Evolutionary conservation across 2,329 filamentous ascomycete genomes (phyloP).

Genomic region (Cadophora sp.): DNA sequence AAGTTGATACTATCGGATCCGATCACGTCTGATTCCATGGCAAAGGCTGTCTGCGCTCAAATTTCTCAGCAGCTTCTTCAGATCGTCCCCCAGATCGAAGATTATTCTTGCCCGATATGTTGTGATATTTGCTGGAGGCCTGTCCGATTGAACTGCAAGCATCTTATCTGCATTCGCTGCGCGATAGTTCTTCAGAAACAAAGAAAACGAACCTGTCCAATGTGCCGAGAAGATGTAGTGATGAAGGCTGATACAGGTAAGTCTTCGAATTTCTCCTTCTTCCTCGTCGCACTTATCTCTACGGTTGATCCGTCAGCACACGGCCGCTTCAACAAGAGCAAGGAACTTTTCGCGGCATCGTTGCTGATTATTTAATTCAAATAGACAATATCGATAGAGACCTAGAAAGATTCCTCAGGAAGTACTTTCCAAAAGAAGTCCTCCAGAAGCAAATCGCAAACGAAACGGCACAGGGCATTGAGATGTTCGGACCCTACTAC

Average conservation of each 20-base stretch:
- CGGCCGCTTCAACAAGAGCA: too few relatives aligned
- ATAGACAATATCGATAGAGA: constrained; percentile 73
- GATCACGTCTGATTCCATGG: constrained; percentile 70
- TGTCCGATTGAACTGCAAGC: constrained; percentile 75
- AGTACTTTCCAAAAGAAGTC: constrained; percentile 76
- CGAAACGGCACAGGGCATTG: constrained; percentile 75
- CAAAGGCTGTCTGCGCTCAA: constrained; percentile 77
- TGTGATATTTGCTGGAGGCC: constrained; percentile 81
- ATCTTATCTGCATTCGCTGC: constrained; percentile 85
- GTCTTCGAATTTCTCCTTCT: constrained; percentile 32
- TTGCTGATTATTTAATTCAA: neutral
- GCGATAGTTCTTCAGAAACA: constrained; percentile 80
- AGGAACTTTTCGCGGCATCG: too few relatives aligned
- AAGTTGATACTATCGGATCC: constrained; percentile 63
- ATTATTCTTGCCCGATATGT: constrained; percentile 84
- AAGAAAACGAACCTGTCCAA: constrained; percentile 72
- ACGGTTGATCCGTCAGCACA: neutral
- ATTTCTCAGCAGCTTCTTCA: constrained; percentile 75
- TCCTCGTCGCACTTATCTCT: constrained; percentile 10
- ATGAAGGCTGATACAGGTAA: constrained; percentile 71
- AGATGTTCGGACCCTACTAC: constrained; percentile 73
- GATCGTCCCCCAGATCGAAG: constrained; percentile 81
- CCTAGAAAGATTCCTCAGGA: constrained; percentile 72
- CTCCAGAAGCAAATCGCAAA: constrained; percentile 74
- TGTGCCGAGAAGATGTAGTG: constrained; percentile 77